Percentiles rank a stretch among this genome's conserved stretches.
These are phyloP conservation scores for Tricharina praecox DNA, from an alignment of 495 filamentous ascomycete genomes.

Conservation along the genomic window DNA sequence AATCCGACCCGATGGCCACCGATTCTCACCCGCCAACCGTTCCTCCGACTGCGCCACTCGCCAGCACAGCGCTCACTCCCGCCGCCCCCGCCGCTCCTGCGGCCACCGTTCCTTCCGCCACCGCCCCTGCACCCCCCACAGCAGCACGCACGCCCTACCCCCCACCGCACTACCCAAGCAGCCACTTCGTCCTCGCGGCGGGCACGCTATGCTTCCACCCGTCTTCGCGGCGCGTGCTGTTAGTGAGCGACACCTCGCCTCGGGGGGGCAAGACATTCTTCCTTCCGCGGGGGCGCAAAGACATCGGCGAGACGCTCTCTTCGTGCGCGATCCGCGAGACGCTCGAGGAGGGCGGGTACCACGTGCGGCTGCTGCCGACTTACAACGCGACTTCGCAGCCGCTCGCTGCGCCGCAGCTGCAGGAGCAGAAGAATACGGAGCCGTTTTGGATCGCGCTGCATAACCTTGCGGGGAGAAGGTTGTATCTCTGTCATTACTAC, in stretches of 20 bases:
- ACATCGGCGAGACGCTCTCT: conserved; percentile 20
- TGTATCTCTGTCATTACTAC: conserved; percentile 17
- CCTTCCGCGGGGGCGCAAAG: conserved; percentile 27
- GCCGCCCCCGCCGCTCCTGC: too few species aligned
- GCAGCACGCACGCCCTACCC: conserved; percentile 20
- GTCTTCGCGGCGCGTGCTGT: conserved; percentile 16
- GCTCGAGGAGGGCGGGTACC: conserved; percentile 25
- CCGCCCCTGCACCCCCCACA: background rate
- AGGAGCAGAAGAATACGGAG: too few species aligned
- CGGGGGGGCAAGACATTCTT: conserved; percentile 13
- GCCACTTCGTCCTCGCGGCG: conserved; percentile 25
- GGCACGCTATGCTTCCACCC: conserved; percentile 24
- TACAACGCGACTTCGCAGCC: conserved; percentile 16
- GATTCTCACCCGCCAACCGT: too few species aligned
- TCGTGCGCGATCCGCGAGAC: conserved; percentile 25
- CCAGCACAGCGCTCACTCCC: too few species aligned
- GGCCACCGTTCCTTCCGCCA: too few species aligned
- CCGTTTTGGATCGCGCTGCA: conserved; percentile 19
- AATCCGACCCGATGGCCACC: too few species aligned
- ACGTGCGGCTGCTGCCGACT: conserved; percentile 12
- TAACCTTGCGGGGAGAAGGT: background rate
- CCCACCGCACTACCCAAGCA: conserved; percentile 17
- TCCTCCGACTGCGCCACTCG: too few species aligned
- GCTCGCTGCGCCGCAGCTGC: background rate
- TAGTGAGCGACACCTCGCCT: conserved; percentile 16